phyloP scores from a whole-genome alignment of 2,329 filamentous ascomycete species.

The Zarea fungicola region DNA sequence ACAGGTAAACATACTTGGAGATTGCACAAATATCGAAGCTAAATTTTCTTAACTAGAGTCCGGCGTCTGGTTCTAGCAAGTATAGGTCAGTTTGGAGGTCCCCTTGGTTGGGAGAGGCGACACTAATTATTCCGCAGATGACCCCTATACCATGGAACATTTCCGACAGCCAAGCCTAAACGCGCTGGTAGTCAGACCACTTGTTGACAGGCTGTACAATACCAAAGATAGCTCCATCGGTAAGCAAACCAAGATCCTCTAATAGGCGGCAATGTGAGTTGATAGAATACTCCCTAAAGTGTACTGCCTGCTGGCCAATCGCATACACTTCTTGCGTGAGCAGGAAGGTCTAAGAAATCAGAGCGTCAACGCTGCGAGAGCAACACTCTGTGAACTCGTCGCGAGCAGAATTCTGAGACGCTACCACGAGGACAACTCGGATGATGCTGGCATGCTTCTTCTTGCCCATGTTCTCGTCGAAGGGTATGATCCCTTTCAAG shows the following conservation, averaged over 20 bases:
- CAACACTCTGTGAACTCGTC: conserved; percentile 63
- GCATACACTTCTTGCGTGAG: conserved; percentile 63
- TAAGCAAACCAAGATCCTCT: too few species aligned
- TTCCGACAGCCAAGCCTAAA: conserved; percentile 62
- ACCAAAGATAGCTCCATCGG: conserved; percentile 56
- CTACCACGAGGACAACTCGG: conserved; percentile 63
- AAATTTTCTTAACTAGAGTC: conserved; percentile 6
- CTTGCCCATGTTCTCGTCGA: conserved; percentile 65
- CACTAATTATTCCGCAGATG: conserved; percentile 22
- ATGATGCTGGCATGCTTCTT: conserved; percentile 56
- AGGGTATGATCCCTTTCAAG: conserved; percentile 67
- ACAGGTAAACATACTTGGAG: conserved; percentile 10
- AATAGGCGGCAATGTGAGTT: too few species aligned
- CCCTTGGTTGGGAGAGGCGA: neutral
- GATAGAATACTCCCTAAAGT: conserved; percentile 35
- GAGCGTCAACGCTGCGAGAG: conserved; percentile 63
- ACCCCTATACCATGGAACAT: conserved; percentile 46
- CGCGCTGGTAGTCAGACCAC: conserved; percentile 54
- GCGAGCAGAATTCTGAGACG: conserved; percentile 61
- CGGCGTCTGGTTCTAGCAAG: conserved; percentile 16
- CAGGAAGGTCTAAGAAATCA: conserved; percentile 62
- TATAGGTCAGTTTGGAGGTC: conserved; percentile 13
- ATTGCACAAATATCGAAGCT: neutral
- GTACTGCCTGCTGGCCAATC: conserved; percentile 67
- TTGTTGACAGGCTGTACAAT: conserved; percentile 60